Percentiles rank a stretch among this genome's conserved stretches.
Conservation (phyloP, 2,329 filamentous ascomycete genomes). For the Pseudocercospora eumusae region DNA sequence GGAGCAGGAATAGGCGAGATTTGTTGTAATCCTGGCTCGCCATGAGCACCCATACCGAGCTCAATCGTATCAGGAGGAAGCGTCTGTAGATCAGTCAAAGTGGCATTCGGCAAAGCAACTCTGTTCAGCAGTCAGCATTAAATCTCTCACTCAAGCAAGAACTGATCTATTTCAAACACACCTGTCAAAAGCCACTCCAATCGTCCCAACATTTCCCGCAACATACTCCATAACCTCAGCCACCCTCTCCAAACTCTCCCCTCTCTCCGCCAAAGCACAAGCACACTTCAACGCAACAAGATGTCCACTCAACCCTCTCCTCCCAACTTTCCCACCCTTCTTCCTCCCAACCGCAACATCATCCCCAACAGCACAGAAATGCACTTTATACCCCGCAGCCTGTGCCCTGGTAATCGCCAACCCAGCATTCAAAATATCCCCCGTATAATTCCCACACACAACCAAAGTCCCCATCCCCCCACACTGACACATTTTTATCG, state of each 20-base stretch:
- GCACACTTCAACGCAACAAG: conserved; percentile 62
- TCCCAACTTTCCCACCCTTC: conserved; percentile 59
- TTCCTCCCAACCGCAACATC: conserved; percentile 65
- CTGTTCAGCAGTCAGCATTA: conserved; percentile 26
- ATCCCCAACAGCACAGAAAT: conserved; percentile 64
- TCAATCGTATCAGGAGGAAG: conserved; percentile 58
- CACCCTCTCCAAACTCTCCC: conserved; percentile 39
- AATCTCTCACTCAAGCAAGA: neutral
- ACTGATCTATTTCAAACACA: conserved; percentile 16
- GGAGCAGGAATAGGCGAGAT: conserved; percentile 50
- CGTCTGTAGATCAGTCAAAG: conserved; percentile 61
- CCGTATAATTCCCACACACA: conserved; percentile 66
- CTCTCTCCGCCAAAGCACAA: conserved; percentile 53
- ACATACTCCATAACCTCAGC: conserved; percentile 44
- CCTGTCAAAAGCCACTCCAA: conserved; percentile 42
- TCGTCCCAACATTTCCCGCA: conserved; percentile 40
- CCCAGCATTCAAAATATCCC: conserved; percentile 64
- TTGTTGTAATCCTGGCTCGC: conserved; percentile 63
- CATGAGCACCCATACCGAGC: conserved; percentile 68
- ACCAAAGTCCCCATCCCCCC: conserved; percentile 55
- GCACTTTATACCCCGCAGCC: conserved; percentile 56
- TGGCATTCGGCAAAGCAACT: conserved; percentile 49
- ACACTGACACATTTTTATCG: conserved; percentile 56
- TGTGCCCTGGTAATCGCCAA: conserved; percentile 61
- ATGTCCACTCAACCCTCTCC: conserved; percentile 64